A percentile compares a stretch with the other conserved stretches of the same genome.
Conservation (phyloP, 1,284 basidiomycete genomes). For the Phylloporus sp. region DNA sequence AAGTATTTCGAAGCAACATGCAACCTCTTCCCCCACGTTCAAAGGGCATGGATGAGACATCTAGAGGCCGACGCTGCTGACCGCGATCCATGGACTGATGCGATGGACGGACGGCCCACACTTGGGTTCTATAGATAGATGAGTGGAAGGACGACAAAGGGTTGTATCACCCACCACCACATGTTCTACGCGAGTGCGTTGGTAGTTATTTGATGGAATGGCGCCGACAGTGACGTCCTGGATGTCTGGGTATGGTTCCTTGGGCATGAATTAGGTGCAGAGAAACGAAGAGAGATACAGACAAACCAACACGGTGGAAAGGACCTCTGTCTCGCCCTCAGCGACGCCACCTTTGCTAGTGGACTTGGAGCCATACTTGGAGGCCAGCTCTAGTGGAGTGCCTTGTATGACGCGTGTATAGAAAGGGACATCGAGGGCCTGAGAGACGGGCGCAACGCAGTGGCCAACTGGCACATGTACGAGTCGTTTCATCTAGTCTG, state of each 20-base stretch:
- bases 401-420: conserved; percentile 86
- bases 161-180: conserved; percentile 69
- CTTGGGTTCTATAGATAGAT: conserved; percentile 49
- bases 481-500: conserved; percentile 93
- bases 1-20: conserved; percentile 64
- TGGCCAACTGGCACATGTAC: conserved; percentile 98
- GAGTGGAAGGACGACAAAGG: conserved; percentile 9
- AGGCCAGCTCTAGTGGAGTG: conserved; percentile 79
- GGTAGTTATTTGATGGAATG: conserved; percentile 97
- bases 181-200: conserved; percentile 96
- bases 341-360: conserved; percentile 58
- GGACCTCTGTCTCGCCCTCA: conserved; percentile 96
- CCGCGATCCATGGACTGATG: conserved; percentile 60
- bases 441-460: conserved; percentile 87
- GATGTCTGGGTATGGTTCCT: conserved; percentile 85
- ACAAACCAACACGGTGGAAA: conserved; percentile 81
- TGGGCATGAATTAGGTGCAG: conserved; percentile 11
- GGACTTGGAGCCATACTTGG: conserved; percentile 83
- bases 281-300: conserved; percentile 3
- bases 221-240: conserved; percentile 94
- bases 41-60: conserved; percentile 41
- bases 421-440: conserved; percentile 87
- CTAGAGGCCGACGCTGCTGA: conserved; percentile 60
- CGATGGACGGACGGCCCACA: conserved; percentile 31
- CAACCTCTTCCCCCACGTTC: conserved; percentile 71